phyloP scores from a whole-genome alignment of 345 rosid genomes.

The Hirschfeldia incana region DNA sequence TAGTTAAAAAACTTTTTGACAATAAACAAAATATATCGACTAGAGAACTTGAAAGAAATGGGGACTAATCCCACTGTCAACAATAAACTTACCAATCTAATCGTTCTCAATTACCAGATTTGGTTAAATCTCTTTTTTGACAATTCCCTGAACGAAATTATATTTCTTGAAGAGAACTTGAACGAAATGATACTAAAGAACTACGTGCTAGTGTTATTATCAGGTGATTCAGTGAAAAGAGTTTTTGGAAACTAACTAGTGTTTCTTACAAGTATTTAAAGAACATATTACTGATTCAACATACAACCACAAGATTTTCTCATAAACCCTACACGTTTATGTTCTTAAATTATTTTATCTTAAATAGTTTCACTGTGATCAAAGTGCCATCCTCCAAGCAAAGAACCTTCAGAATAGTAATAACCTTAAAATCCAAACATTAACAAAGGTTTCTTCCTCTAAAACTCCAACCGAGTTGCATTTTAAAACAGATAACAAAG shows the following conservation, averaged over 20 bases:
- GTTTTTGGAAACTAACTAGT: background rate
- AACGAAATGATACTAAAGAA: no score
- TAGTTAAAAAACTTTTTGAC: background rate
- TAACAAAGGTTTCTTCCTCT: slow-evolving; percentile 17
- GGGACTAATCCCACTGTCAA: slow-evolving; percentile 68
- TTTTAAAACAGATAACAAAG: slow-evolving; percentile 16
- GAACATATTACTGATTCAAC: background rate
- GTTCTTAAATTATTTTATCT: background rate
- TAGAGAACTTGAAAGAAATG: background rate
- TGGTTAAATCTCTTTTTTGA: background rate
- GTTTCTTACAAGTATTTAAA: background rate
- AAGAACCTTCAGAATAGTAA: slow-evolving; percentile 7
- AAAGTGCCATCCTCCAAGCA: background rate
- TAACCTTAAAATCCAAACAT: slow-evolving; percentile 23
- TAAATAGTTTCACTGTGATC: background rate
- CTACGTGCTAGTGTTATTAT: no score
- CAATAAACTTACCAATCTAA: slow-evolving; percentile 17
- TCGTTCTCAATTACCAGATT: background rate
- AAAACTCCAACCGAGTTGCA: slow-evolving; percentile 5
- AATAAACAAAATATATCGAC: background rate
- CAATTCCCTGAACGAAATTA: background rate
- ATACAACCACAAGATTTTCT: background rate
- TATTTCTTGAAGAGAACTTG: background rate
- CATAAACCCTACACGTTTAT: background rate
- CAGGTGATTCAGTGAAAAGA: background rate